Conservation (phyloP, 345 rosid species). For the Acer negundo region DNA sequence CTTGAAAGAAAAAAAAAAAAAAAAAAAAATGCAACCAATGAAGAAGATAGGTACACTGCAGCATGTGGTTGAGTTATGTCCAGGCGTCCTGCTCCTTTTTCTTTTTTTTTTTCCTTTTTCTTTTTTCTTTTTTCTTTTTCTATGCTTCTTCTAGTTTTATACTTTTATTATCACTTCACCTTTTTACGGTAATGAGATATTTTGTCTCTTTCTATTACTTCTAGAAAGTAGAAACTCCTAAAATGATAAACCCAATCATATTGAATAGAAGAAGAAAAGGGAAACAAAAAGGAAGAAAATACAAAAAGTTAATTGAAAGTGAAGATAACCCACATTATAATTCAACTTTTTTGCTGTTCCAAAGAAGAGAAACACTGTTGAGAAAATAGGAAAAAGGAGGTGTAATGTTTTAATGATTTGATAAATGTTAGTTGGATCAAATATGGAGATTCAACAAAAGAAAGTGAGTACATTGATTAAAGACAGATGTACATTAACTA, state of each 20-base stretch:
- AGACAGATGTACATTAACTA: not conserved
- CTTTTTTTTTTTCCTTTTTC: not conserved
- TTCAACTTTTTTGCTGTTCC: constrained; percentile 24
- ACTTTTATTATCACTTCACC: constrained; percentile 16
- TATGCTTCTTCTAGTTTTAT: not conserved
- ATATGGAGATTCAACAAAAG: constrained; percentile 18
- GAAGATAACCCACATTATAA: constrained; percentile 27
- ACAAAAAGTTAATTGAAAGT: constrained; percentile 23
- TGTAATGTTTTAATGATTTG: not conserved
- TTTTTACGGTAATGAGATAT: constrained; percentile 23
- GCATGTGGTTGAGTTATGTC: constrained; percentile 37
- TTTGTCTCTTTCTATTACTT: constrained; percentile 46
- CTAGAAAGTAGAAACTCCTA: constrained; percentile 35
- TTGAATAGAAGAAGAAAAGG: constrained; percentile 10
- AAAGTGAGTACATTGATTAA: constrained; percentile 9
- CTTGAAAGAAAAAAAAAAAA: not conserved
- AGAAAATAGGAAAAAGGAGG: constrained; percentile 8
- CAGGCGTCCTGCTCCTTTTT: constrained; percentile 4
- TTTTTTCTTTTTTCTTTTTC: not conserved
- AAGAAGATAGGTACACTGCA: constrained; percentile 28
- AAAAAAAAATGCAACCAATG: constrained; percentile 15
- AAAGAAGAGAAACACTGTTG: not conserved
- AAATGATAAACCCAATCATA: constrained; percentile 35
- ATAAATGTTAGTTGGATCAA: constrained; percentile 21
- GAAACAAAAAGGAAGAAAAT: constrained; percentile 7